These are phyloP conservation scores for Raphanus raphanistrum DNA, from an alignment of 345 rosid species.

Conservation along the genomic window DNA sequence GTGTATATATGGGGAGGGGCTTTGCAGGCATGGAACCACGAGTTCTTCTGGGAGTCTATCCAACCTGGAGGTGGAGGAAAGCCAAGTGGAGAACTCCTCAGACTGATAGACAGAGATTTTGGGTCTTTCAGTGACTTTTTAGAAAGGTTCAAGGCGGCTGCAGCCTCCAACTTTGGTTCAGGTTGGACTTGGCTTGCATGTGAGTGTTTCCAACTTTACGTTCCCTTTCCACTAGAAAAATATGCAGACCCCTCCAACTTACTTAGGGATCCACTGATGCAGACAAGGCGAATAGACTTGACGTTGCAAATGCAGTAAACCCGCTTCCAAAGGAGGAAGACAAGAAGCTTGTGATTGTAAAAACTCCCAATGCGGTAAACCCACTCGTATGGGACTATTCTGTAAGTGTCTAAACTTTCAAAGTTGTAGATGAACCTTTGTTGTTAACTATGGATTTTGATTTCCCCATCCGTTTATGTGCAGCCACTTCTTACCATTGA, in stretches of 20 bases:
- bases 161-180: constrained; percentile 85
- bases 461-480: constrained; percentile 36
- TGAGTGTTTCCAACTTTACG: constrained; percentile 39
- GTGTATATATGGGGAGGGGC: background rate
- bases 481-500: constrained; percentile 95
- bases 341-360: constrained; percentile 78
- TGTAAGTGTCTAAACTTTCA: constrained; percentile 47
- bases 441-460: constrained; percentile 1
- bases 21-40: constrained; percentile 88
- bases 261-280: constrained; percentile 12
- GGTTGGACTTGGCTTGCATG: constrained; percentile 99
- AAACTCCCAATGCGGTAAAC: constrained; percentile 90
- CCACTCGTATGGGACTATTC: constrained; percentile 90
- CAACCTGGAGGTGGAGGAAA: constrained; percentile 92
- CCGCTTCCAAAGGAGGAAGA: constrained; percentile 73
- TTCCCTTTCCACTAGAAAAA: constrained; percentile 5
- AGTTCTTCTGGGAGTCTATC: constrained; percentile 94
- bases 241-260: background rate
- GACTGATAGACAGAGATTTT: constrained; percentile 76
- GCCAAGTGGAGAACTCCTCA: constrained; percentile 77
- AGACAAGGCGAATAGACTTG: constrained; percentile 81
- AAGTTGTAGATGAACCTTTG: background rate
- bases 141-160: constrained; percentile 62
- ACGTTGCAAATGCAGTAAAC: constrained; percentile 65
- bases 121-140: constrained; percentile 66